Base-by-base conservation (phyloP, 2,329 filamentous ascomycete genomes). In the Waltergamsia citrina region DNA sequence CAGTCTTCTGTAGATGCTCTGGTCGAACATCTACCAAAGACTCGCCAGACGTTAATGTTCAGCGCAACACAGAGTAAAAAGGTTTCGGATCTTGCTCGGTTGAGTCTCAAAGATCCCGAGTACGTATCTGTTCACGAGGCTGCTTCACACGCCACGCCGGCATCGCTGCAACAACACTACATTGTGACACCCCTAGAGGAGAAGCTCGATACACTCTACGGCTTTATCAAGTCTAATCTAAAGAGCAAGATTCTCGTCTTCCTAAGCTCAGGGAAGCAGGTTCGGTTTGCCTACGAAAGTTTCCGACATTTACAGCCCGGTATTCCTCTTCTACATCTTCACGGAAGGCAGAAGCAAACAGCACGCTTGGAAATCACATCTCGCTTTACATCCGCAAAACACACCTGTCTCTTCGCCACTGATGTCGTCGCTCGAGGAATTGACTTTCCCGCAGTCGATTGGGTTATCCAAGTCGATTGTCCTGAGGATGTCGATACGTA, bases 401-500 rank as follows among this genome's bases (percentile, higher is more conserved):
- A 85, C 37, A 81, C 85, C 1, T 95, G 92, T 51, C 69, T 98
- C 0, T 94, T 98, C 53, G 86, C 92, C 2, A 98, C 92, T 0
- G 92, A 98, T 52, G 86, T 98, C 6, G 87, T 93, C 4, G 92
- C 92, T 0, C 75, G 92, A 56, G 92, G 92, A 42, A 73, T 98
- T 10, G 92, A 98, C 56, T 96, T 98, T 52, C 92, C 92, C 0
- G 81, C 87, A 4, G 92, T 98, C 0, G 92, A 98, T 55, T 98
- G 92, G 83, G 92, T 98, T 5, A 86, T 98, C n/a, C 92, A 98
- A 53, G 72, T 85, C n/a, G 92, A 98, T 55, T 94, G 85, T 44
- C 92, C 92, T 0, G 92, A 98, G 56, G 90, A 98, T 54, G 83
- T 85, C 4, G 92, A 96, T 50, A 98, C 92, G 0, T 98, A 98